Evolutionary conservation across 2,329 filamentous ascomycete species (phyloP).

Genomic region (Claviceps paspali): DNA sequence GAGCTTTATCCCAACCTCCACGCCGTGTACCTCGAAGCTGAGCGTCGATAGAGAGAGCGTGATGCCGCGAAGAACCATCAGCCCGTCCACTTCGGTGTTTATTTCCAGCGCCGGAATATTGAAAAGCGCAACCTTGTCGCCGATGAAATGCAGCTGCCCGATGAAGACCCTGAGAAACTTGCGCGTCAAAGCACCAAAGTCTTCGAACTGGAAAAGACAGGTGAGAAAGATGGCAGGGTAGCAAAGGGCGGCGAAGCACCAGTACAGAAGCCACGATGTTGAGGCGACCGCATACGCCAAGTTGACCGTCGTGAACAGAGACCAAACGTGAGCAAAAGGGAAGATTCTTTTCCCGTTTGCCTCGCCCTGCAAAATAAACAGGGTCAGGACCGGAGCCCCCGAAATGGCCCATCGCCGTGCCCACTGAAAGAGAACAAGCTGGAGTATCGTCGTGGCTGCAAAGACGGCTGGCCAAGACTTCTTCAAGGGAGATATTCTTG

Average conservation of each 20-base stretch:
- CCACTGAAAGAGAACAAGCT: slow-evolving; percentile 1
- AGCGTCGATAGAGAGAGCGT: slow-evolving; percentile 3
- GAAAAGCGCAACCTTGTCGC: slow-evolving; percentile 5
- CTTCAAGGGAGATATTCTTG: not conserved
- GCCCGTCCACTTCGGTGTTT: slow-evolving; percentile 4
- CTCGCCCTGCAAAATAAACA: slow-evolving; percentile 4
- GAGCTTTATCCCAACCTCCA: slow-evolving; percentile 5
- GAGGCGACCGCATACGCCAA: slow-evolving; percentile 4
- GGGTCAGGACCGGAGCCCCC: not conserved
- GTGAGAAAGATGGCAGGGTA: slow-evolving; percentile 4
- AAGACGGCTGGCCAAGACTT: slow-evolving; percentile 2
- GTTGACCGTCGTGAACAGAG: slow-evolving; percentile 4
- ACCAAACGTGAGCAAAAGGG: slow-evolving; percentile 3
- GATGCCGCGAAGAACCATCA: slow-evolving; percentile 4
- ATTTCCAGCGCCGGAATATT: slow-evolving; percentile 4
- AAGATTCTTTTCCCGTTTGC: slow-evolving; percentile 1
- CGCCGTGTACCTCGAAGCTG: slow-evolving; percentile 4
- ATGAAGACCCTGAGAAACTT: slow-evolving; percentile 1
- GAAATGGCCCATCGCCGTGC: slow-evolving; percentile 4
- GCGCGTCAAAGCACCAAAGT: not conserved
- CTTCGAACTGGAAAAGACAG: slow-evolving; percentile 2
- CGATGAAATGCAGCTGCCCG: slow-evolving; percentile 5
- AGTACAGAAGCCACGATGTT: slow-evolving; percentile 5
- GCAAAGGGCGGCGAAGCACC: slow-evolving; percentile 1
- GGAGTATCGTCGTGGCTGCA: slow-evolving; percentile 1